These are phyloP conservation scores for Arbutus unedo DNA, from an alignment of 148 eudicot species.

Conservation along the genomic window DNA sequence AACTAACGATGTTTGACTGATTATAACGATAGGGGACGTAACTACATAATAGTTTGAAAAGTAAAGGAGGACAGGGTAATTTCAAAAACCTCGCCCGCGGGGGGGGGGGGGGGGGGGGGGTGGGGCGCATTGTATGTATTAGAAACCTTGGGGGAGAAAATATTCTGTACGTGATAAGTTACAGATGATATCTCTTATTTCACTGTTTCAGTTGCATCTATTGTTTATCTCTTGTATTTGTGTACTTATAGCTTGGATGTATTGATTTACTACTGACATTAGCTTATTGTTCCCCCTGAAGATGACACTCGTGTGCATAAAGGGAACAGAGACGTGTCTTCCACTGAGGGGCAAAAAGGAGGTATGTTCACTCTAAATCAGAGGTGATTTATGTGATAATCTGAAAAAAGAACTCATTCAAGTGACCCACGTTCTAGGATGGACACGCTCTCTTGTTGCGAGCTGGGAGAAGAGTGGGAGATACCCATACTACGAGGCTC, in stretches of 20 bases:
- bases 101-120: too few relatives aligned
- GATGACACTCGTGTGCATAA: conserved; percentile 59
- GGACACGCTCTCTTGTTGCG: conserved; percentile 61
- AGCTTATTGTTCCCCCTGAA: conserved; percentile 28
- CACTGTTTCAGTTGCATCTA: background rate
- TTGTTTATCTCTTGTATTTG: background rate
- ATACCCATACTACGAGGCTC: conserved; percentile 42
- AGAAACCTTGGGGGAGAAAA: too few relatives aligned
- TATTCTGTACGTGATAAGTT: background rate
- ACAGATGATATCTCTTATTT: background rate
- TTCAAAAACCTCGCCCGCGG: too few relatives aligned
- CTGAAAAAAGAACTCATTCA: conserved; percentile 4
- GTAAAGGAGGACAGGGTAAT: too few relatives aligned
- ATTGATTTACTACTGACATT: conserved; percentile 14
- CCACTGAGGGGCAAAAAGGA: conserved; percentile 49
- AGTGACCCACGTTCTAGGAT: conserved; percentile 37
- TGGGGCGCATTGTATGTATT: too few relatives aligned
- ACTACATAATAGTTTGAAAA: too few relatives aligned
- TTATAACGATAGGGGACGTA: too few relatives aligned
- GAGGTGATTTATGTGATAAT: conserved; percentile 8
- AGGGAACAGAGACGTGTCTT: conserved; percentile 44
- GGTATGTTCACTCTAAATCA: conserved; percentile 39
- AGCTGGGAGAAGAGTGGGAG: conserved; percentile 75
- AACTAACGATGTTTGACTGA: too few relatives aligned
- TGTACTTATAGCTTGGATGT: background rate